Percentiles rank a stretch among this genome's conserved stretches.
phyloP scores from a whole-genome alignment of 306 rosid species.

The Rosa multiflora region DNA sequence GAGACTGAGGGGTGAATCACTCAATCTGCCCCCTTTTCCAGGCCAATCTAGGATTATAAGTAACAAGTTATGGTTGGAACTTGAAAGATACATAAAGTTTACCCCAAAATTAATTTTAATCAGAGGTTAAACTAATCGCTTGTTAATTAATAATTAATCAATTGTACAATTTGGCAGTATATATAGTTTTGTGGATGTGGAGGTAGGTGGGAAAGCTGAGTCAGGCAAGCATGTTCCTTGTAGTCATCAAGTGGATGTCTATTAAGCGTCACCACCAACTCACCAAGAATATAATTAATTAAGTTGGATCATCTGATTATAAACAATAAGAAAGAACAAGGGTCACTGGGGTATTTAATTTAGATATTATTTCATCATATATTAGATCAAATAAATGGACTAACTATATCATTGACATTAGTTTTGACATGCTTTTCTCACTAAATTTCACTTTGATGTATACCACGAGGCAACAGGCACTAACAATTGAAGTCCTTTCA shows the following conservation, averaged over 20 bases:
- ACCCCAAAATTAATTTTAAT: background rate
- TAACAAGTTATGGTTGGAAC: background rate
- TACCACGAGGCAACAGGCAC: background rate
- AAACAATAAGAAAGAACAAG: background rate
- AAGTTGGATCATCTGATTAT: slow-evolving; percentile 3
- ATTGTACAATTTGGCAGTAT: background rate
- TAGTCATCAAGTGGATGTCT: slow-evolving; percentile 17
- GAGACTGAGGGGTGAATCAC: background rate
- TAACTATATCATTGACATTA: slow-evolving; percentile 9
- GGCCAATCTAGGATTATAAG: background rate
- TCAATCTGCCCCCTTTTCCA: background rate
- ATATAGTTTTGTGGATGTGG: background rate
- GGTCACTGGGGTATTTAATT: background rate
- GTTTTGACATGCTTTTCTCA: slow-evolving; percentile 2
- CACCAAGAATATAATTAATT: background rate
- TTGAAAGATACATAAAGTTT: background rate
- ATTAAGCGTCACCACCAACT: slow-evolving; percentile 18
- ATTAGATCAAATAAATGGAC: background rate
- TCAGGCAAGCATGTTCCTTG: slow-evolving; percentile 10
- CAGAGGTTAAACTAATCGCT: background rate
- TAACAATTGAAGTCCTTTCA: background rate
- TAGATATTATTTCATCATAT: background rate
- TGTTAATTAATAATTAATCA: background rate
- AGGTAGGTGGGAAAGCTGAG: slow-evolving; percentile 17
- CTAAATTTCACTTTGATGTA: background rate